phyloP scores from a whole-genome alignment of 495 filamentous ascomycete species.

The Hypoxylon cercidicola region DNA sequence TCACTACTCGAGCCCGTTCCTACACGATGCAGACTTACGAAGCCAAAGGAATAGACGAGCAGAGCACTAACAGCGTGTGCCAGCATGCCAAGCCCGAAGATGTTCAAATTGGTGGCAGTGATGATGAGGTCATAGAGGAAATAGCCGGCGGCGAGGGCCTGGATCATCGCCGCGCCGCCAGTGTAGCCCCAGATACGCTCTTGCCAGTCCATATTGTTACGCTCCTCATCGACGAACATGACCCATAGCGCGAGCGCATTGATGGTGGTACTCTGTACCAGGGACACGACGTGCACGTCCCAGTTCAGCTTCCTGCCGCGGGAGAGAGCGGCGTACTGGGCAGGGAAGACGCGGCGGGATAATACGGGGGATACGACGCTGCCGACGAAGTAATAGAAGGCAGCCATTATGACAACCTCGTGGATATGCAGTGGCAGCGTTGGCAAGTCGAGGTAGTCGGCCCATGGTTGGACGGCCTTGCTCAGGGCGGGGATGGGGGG shows the following conservation, averaged over 20 bases:
- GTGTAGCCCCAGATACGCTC: constrained; percentile 93
- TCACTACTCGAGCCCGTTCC: neutral
- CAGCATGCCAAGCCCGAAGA: constrained; percentile 90
- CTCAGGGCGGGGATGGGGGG: constrained; percentile 64
- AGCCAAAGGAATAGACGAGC: constrained; percentile 88
- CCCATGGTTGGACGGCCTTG: constrained; percentile 65
- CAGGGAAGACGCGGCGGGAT: constrained; percentile 75
- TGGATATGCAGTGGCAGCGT: constrained; percentile 88
- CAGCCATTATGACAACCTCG: constrained; percentile 79
- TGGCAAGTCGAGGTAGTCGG: constrained; percentile 68
- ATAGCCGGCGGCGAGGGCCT: constrained; percentile 89
- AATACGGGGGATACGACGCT: constrained; percentile 77
- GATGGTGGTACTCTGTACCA: constrained; percentile 88
- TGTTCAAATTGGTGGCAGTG: constrained; percentile 72
- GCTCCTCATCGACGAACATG: constrained; percentile 81
- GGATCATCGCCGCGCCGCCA: constrained; percentile 80
- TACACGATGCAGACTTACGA: constrained; percentile 69
- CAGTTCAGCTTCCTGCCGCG: constrained; percentile 84
- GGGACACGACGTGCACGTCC: constrained; percentile 95
- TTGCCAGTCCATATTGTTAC: constrained; percentile 73
- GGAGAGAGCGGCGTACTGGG: constrained; percentile 73
- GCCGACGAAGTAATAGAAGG: constrained; percentile 81
- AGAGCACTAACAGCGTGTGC: constrained; percentile 90
- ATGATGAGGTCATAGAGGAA: constrained; percentile 93
- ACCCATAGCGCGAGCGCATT: constrained; percentile 82